Evolutionary conservation across 805 yeast genomes (phyloP), one percentile per base, ranked within the genome.

Genomic region (Jamesozyma hellenica): DNA sequence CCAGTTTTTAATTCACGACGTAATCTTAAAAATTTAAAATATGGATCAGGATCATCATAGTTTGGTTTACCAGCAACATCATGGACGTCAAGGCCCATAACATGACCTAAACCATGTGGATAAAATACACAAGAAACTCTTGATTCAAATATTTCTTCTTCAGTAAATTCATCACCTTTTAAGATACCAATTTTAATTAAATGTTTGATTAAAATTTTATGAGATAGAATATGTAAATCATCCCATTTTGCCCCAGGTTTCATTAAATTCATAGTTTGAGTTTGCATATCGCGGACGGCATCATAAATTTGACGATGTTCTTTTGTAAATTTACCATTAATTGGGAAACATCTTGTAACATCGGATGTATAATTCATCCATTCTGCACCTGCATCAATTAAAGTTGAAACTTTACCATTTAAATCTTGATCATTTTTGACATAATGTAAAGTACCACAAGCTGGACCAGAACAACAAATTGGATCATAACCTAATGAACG

Each of bases 311-410:
- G 84, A 48, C 83, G 71, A 52, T 90, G 94, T 55, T 92, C 97
- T 46, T 73, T 74, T 8, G 88, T 75, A 87, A 95, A 90, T 40
- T 79, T 77, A 6, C 98, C 98, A 45, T 69, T 73, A 40, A 86
- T 77, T 23, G 98, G 98, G 74, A 87, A 90, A 56, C 94, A 83
- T 57, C 98, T 74, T 13, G 98, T 92, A 32, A 92, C 96, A 58
- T 90, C 98, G 33, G 86, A 71, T 2, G 96, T 88, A 61, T 90
- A 90, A 58, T 85, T 78, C 47, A 75, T 74, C 96, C 96, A 90
- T 63, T 90, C 97, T 2, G 96, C 95, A 41, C 98, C 98, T 8
- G 97, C 96, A 65, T 90, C 98, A 39, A 90, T 79, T 45, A 90
- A 71, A 11, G 90, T 71, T 5, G 88, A 72, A 35, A 73, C 75